Evolutionary conservation across 2,329 filamentous ascomycete species (phyloP), one percentile per base, ranked within the genome.

Genomic region (Raffaelea albimanens): DNA sequence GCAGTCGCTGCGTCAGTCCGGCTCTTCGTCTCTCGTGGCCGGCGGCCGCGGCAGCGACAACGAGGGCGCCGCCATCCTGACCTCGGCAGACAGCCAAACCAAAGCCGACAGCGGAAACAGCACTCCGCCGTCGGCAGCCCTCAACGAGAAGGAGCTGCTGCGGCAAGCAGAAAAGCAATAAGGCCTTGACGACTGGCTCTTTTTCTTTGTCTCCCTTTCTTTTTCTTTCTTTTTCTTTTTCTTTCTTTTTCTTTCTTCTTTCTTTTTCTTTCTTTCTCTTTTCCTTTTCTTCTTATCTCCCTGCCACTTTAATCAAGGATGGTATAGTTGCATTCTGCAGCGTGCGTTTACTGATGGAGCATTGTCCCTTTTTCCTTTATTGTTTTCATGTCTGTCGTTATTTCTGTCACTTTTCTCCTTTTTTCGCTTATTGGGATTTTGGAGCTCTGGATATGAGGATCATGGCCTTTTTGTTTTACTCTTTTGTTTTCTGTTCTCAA

Each of bases 311-410:
- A 34, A 42, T 20, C 31, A 47, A 19, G 39, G 42, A 43, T 42
- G 19, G 21, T 22, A n/a, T 47, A 34, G 46, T 44, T 40, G 43
- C 47, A 48, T 42, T 18, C 14, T 45, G 47, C 43, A 48, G 47
- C 46, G 42, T 48, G 25, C 25, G 25, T 29, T 13, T 29, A 13
- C 7, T 7, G 25, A 29, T 7, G 25, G 7, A 29, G 25, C 34
- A 38, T 19, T 8, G 34, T 38, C 5, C n/a, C n/a, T 38, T 38
- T 16, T 38, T 38, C n/a, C 18, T 19, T 38, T 38, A 5, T 38
- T 38, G 5, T 16, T 29, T 40, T 20, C 14, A 10, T 45, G 20
- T 40, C 10, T 18, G 14, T 18, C 19, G 7, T 18, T 14, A 20
- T 20, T 20, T 5, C 14, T 36, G 31, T 43, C n/a, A n/a, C n/a